These are phyloP conservation scores for Fusarium domesticum DNA, from an alignment of 2,329 filamentous ascomycete species.

Conservation along the genomic window DNA sequence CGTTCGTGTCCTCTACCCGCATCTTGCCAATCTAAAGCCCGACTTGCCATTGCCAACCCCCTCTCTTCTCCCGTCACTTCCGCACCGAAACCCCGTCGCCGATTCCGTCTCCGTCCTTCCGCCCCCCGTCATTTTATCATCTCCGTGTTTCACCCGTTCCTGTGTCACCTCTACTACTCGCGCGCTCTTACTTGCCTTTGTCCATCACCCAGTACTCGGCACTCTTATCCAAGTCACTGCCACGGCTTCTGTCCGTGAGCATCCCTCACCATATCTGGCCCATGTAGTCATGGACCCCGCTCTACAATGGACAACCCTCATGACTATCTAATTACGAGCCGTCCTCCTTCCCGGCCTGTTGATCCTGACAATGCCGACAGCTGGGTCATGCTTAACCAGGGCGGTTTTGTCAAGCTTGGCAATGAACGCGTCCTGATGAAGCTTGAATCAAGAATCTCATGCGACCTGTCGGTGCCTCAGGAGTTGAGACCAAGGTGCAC, in stretches of 20 bases:
- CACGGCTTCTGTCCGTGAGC: slow-evolving; percentile 19
- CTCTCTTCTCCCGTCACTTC: background rate
- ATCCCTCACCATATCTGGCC: slow-evolving; percentile 29
- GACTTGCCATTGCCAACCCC: background rate
- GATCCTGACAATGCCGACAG: slow-evolving; percentile 56
- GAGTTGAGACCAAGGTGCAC: slow-evolving; percentile 58
- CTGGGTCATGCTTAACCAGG: slow-evolving; percentile 89
- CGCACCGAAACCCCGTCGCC: background rate
- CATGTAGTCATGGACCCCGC: slow-evolving; percentile 36
- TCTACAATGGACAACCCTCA: slow-evolving; percentile 42
- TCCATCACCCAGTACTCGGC: slow-evolving; percentile 3
- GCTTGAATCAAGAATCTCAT: slow-evolving; percentile 73
- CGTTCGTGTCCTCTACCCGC: background rate
- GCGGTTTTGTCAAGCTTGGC: slow-evolving; percentile 78
- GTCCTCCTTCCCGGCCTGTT: slow-evolving; percentile 33
- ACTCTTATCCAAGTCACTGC: slow-evolving; percentile 1
- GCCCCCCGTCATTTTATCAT: background rate
- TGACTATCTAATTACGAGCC: slow-evolving; percentile 40
- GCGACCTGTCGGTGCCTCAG: slow-evolving; percentile 70
- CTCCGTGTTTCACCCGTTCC: slow-evolving; percentile 5
- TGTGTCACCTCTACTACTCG: slow-evolving; percentile 1
- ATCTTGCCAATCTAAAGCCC: background rate
- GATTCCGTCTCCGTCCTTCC: background rate
- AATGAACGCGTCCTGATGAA: slow-evolving; percentile 79
- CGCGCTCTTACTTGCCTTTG: slow-evolving; percentile 5